Percentiles rank a stretch among this genome's conserved stretches.
Evolutionary conservation across 495 filamentous ascomycete genomes (phyloP).

Genomic region (Venustampulla echinocandica): DNA sequence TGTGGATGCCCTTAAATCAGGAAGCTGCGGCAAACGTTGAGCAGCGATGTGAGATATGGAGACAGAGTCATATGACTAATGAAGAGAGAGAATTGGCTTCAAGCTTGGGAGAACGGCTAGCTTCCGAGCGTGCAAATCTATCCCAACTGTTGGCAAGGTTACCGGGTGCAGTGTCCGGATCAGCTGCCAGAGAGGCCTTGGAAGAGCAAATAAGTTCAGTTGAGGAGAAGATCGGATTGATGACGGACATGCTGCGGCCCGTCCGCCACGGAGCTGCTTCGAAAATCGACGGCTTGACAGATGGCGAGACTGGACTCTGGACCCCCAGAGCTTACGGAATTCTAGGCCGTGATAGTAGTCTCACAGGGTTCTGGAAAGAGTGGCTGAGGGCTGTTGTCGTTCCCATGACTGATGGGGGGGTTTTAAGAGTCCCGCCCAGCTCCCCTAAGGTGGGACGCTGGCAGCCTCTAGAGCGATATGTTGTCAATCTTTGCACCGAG

Average conservation of each 20-base stretch:
- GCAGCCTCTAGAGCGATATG: conserved; percentile 94
- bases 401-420: conserved; percentile 83
- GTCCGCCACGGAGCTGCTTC: conserved; percentile 90
- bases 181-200: conserved; percentile 66
- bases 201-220: conserved; percentile 93
- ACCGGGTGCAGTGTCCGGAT: conserved; percentile 69
- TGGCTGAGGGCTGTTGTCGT: conserved; percentile 90
- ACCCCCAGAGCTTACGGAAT: conserved; percentile 91
- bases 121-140: conserved; percentile 80
- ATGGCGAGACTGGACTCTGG: conserved; percentile 95
- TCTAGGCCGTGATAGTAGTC: conserved; percentile 71
- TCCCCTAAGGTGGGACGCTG: conserved; percentile 91
- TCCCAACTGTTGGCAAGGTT: conserved; percentile 79
- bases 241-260: conserved; percentile 90
- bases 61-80: conserved; percentile 88
- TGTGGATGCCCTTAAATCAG: conserved; percentile 83
- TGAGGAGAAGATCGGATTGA: conserved; percentile 92
- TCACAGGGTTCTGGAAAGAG: conserved; percentile 97
- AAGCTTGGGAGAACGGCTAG: conserved; percentile 83
- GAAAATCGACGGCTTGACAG: conserved; percentile 93
- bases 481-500: conserved; percentile 95
- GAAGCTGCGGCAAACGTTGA: conserved; percentile 82
- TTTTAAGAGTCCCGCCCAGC: conserved; percentile 74
- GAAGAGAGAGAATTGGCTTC: conserved; percentile 91
- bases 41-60: conserved; percentile 86